Evolutionary conservation across 2,329 filamentous ascomycete species (phyloP), one percentile per base, ranked within the genome.

Genomic region (Albophoma yamanashiensis): DNA sequence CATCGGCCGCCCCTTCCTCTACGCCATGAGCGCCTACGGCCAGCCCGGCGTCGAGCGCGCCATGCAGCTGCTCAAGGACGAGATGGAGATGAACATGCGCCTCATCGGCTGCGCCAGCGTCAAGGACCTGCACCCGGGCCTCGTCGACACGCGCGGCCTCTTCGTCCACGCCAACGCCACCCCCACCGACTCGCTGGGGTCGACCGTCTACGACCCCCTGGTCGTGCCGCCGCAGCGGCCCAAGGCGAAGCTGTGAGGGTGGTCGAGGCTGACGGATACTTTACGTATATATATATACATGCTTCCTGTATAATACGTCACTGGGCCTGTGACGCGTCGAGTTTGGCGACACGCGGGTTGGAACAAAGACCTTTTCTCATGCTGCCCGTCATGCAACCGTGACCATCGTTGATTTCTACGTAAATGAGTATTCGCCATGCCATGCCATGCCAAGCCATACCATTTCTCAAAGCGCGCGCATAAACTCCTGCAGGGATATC

Each of bases 71-170:
- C 82, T 96, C 66, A 92, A 90, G 77, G 94, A 97, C 69, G 94
- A 99, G 81, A 90, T 99, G 84, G 92, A 95, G 78, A 97, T 97
- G 93, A 94, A 93, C 70, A 97, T 99, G 94, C 85, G 94, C 8
- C 78, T 99, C 64, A 91, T 99, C 66, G 94, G 94, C 12, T 89
- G 86, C 61, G 83, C 81, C 25, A 86, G 76, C 62, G 74, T 99
- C 39, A 85, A 86, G 42, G 86, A 99, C 66, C 76, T 99, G 63
- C 90, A 89, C 63, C 88, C 92, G 0, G 86, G 85, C 34, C 76
- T 99, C 73, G 73, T 99, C 25, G 94, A 99, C 71, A 83, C 85
- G 0, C 79, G 89, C 62, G 90, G 88, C 3, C 71, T 97, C 66
- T 76, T 76, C 62, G 75, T 73, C 62, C 83, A 86, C 64, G 74